Evolutionary conservation across 805 yeast genomes (phyloP).

Genomic region (Metschnikowia kofuensis): DNA sequence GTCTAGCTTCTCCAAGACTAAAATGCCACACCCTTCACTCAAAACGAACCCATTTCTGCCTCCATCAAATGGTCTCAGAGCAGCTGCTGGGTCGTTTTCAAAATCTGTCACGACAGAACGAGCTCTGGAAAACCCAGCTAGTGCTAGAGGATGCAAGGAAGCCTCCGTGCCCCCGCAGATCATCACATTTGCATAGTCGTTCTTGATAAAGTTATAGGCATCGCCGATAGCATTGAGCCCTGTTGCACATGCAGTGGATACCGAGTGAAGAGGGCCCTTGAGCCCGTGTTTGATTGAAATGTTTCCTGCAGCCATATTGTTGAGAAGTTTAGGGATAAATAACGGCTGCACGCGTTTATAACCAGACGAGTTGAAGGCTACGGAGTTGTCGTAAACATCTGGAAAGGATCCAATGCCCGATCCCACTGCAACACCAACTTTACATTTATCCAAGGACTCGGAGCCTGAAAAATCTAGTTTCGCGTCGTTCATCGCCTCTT

Average conservation of each 20-base stretch:
- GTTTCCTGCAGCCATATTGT: conserved; percentile 94
- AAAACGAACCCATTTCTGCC: conserved; percentile 83
- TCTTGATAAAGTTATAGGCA: conserved; percentile 74
- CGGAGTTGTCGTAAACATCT: conserved; percentile 64
- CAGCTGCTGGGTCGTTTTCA: conserved; percentile 58
- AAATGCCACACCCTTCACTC: conserved; percentile 87
- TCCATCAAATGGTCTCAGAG: conserved; percentile 86
- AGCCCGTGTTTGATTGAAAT: conserved; percentile 75
- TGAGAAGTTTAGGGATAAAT: conserved; percentile 76
- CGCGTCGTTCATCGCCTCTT: conserved; percentile 75
- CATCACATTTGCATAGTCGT: conserved; percentile 82
- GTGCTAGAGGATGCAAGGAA: conserved; percentile 77
- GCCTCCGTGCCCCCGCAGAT: conserved; percentile 95
- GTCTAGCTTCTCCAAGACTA: conserved; percentile 72
- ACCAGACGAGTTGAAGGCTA: conserved; percentile 42
- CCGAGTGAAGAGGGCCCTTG: conserved; percentile 84
- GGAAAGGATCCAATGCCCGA: conserved; percentile 89
- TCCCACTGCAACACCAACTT: conserved; percentile 80
- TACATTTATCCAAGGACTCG: not conserved
- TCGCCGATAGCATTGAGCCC: conserved; percentile 95
- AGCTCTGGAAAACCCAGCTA: conserved; percentile 91
- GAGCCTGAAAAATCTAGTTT: conserved; percentile 17
- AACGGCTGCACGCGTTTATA: conserved; percentile 78
- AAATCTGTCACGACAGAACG: conserved; percentile 67
- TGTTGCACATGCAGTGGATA: conserved; percentile 95